Conservation (phyloP, 1,284 basidiomycete genomes). For the Ustilago shanxiensis region DNA sequence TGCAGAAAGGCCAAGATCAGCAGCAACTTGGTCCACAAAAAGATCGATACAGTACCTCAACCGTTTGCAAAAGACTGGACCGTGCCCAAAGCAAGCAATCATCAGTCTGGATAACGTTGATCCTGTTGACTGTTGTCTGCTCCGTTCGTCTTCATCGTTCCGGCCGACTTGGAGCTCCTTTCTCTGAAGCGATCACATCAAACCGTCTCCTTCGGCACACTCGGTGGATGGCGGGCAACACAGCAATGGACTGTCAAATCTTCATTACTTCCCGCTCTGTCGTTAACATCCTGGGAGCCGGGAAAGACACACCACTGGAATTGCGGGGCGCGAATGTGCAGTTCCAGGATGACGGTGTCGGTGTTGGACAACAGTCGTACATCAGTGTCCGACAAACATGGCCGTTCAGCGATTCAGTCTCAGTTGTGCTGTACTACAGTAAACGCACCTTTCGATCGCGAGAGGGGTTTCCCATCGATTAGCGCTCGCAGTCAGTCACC, state of each 20-base stretch:
- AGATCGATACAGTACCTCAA: no score
- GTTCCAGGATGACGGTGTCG: neutral
- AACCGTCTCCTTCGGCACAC: neutral
- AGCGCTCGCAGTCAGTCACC: neutral
- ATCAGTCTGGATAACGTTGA: no score
- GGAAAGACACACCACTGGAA: neutral
- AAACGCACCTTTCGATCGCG: conserved; percentile 40
- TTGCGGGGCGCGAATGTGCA: neutral
- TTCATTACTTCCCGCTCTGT: neutral
- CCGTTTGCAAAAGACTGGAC: no score
- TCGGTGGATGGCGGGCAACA: conserved; percentile 1
- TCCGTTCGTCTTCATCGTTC: neutral
- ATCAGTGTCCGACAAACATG: neutral
- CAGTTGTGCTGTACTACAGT: neutral
- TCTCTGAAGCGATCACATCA: neutral
- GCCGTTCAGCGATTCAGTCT: neutral
- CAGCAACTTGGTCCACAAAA: no score
- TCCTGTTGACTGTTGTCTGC: no score
- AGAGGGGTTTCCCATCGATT: conserved; percentile 12
- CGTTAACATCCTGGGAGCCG: neutral
- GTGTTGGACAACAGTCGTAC: neutral
- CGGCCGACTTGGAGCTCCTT: neutral
- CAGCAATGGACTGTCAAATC: neutral
- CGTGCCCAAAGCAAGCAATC: no score
- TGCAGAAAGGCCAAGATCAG: no score